A percentile compares a stretch with the other conserved stretches of the same genome.
Evolutionary conservation across 164 flowering plant genomes (phyloP).

Genomic region (Chimonanthus praecox): DNA sequence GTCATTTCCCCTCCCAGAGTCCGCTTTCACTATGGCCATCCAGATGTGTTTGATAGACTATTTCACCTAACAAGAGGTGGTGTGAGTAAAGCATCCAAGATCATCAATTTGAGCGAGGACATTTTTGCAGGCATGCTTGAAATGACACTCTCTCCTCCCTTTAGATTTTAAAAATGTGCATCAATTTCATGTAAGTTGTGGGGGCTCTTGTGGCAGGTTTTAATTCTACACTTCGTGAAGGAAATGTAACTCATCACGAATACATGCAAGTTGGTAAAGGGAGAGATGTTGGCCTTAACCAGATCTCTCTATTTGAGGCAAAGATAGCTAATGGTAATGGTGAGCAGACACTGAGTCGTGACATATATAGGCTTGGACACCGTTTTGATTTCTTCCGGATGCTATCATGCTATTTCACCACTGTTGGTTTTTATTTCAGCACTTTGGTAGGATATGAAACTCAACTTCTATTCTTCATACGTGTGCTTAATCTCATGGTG

Average conservation of each 20-base stretch:
- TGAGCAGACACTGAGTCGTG: slow-evolving; percentile 95
- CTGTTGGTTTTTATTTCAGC: slow-evolving; percentile 90
- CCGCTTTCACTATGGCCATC: slow-evolving; percentile 98
- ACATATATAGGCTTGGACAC: slow-evolving; percentile 91
- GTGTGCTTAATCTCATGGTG: neutral
- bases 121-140: slow-evolving; percentile 79
- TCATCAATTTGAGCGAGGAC: slow-evolving; percentile 93
- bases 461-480: neutral
- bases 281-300: slow-evolving; percentile 98
- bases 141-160: neutral
- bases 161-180: neutral
- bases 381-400: slow-evolving; percentile 97
- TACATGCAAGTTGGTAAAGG: slow-evolving; percentile 99
- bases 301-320: slow-evolving; percentile 94
- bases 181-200: neutral
- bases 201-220: slow-evolving; percentile 46
- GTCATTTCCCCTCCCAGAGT: slow-evolving; percentile 40
- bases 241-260: slow-evolving; percentile 98
- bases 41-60: slow-evolving; percentile 94
- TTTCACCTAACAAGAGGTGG: slow-evolving; percentile 96
- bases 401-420: slow-evolving; percentile 93
- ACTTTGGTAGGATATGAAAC: slow-evolving; percentile 52
- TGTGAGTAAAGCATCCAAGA: slow-evolving; percentile 89
- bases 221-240: slow-evolving; percentile 95
- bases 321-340: slow-evolving; percentile 98